Conservation (phyloP, 345 rosid genomes). For the Angophora floribunda region DNA sequence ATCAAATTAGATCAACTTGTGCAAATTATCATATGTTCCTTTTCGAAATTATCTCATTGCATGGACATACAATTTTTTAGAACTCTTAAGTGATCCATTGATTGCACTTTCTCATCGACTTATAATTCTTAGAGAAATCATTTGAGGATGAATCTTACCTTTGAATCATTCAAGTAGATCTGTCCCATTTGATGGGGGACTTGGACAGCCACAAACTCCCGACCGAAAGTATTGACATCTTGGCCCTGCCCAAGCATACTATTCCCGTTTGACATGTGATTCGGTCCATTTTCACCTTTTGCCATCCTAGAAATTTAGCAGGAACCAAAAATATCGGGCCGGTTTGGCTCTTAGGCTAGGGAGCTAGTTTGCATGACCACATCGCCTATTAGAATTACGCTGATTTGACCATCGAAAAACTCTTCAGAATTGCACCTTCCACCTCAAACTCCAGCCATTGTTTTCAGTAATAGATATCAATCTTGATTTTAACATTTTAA, state of each 20-base stretch:
- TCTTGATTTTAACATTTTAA: not conserved
- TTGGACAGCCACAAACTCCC: no score
- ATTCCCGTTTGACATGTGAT: no score
- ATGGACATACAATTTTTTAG: not conserved
- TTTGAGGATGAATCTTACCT: not conserved
- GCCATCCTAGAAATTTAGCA: not conserved
- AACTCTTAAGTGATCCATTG: not conserved
- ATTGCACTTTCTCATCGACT: accelerated
- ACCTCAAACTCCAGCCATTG: not conserved
- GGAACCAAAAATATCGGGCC: not conserved
- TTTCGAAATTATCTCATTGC: accelerated
- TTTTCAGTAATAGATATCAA: not conserved
- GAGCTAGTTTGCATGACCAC: not conserved
- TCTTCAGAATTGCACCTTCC: not conserved
- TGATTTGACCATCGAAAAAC: not conserved
- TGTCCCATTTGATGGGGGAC: not conserved
- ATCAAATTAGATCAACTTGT: not conserved
- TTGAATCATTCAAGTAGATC: not conserved
- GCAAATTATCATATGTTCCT: not conserved
- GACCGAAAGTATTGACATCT: accelerated
- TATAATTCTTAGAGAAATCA: not conserved
- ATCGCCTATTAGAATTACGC: not conserved
- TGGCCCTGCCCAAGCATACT: not conserved
- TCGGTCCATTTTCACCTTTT: no score
- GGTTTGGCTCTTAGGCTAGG: not conserved